Base-by-base conservation (phyloP, 2,329 filamentous ascomycete species). In the Pseudopithomyces chartarum region DNA sequence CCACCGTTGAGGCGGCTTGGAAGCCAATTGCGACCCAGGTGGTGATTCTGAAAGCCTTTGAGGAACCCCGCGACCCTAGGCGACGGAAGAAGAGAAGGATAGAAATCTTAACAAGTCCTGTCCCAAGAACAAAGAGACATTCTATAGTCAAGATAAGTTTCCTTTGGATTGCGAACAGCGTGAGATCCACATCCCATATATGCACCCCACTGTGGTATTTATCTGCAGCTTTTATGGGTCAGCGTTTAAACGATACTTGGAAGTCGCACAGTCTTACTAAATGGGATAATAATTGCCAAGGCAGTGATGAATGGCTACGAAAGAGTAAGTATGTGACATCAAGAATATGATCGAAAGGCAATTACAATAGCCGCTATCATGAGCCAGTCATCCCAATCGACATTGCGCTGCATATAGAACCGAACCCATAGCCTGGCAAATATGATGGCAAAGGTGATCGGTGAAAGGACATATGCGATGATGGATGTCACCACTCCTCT, bases 61-160 rank as follows among this genome's bases (percentile, higher is more conserved):
- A 57, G 11, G 64, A 52, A 20, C 50, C 47, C 17, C 61, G 51
- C 1, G 55, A 39, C 19, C 60, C 59, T 6, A 68, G 55, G 12
- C 64, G 62, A 6, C 61, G 61, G 50, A 64, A 66, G 58, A 66
- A 66, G 20, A 63, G 60, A 2, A 70, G 56, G 12, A 69, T 67
- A 19, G 65, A 67, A 10, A 66, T 52, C 44, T 69, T 70, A 33
- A 69, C 61, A 3, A 66, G 51, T 1, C 65, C 59, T 6, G 58
- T 46, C 0, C 56, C 38, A 2, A 61, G 6, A 12, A 58, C 47
- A 36, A 67, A 70, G 6, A 65, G 29, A 11, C 56, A 15, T 38
- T 67, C 62, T 20, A 69, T 59, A 5, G 50, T 36, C 3, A 70
- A 43, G 38, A 61, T 43, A 6, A 56, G 22, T 46, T 67, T 59